A percentile compares a stretch with the other conserved stretches of the same genome.
phyloP scores from a whole-genome alignment of 148 eudicot genomes.

The Silene latifolia region DNA sequence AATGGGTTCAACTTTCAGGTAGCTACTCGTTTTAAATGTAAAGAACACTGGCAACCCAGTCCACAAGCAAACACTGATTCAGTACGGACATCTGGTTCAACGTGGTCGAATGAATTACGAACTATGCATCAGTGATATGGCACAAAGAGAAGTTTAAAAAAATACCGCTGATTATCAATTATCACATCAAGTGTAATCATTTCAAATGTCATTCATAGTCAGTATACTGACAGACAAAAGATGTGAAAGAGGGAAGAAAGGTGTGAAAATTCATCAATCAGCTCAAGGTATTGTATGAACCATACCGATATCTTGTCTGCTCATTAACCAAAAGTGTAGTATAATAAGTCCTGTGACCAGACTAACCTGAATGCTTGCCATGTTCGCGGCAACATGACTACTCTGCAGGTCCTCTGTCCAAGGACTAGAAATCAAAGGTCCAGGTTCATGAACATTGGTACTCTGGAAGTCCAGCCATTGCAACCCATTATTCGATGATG shows the following conservation, averaged over 20 bases:
- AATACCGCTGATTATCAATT: not conserved
- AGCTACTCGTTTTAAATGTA: too few relatives aligned
- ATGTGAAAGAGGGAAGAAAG: not conserved
- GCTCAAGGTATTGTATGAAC: not conserved
- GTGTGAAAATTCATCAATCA: not conserved
- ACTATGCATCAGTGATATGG: not conserved
- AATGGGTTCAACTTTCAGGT: too few relatives aligned
- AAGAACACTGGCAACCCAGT: too few relatives aligned
- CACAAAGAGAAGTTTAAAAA: not conserved
- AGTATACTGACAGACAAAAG: not conserved
- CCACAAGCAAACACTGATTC: too few relatives aligned
- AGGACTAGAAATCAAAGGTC: slow-evolving; percentile 30
- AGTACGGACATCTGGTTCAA: too few relatives aligned
- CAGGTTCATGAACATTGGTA: slow-evolving; percentile 29
- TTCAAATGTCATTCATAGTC: slow-evolving; percentile 9
- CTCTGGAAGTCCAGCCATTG: slow-evolving; percentile 44
- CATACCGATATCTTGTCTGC: not conserved
- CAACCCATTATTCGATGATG: slow-evolving; percentile 24
- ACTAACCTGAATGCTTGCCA: slow-evolving; percentile 46
- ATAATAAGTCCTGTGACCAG: not conserved
- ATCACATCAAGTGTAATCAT: not conserved
- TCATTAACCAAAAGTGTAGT: not conserved
- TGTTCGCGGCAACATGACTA: slow-evolving; percentile 29
- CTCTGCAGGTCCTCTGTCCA: slow-evolving; percentile 43
- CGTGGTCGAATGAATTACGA: not conserved